Base-by-base conservation (phyloP, 2,329 filamentous ascomycete species). In the Knufia petricola region DNA sequence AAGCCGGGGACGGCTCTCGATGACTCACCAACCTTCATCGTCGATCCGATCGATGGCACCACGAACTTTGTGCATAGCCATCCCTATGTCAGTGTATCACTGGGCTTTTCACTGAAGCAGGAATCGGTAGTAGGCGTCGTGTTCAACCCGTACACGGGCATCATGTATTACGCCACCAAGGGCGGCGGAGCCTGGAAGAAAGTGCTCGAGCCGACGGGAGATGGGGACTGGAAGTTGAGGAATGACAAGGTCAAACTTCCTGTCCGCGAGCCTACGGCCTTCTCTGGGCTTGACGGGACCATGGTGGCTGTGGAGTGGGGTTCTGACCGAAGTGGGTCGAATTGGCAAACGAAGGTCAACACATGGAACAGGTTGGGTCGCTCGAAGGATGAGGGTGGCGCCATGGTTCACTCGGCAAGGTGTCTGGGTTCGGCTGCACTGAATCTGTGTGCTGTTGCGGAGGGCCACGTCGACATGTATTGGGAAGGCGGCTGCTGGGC, bases 401-500 rank as follows among this genome's bases (percentile, higher is more conserved):
- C 74, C 0, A 81, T 82, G 77, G 78, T 81, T 40, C 77, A 81
- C 55, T 72, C 73, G 1, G 66, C 81, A 49, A 65, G 79, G 9
- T 73, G 69, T 20, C 62, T 79, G 50, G 78, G 79, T 1, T 73
- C 68, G 6, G 78, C 78, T n/a, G 78, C 78, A 10, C 60, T 82
- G 56, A 81, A 81, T 59, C 61, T 81, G 12, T 82, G 79, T 58
- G 70, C 64, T 4, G 77, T 82, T 21, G 79, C 78, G 3, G 67
- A 69, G 30, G 78, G 78, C 0, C 66, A 67, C 19, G 50, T 81
- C 44, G 78, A 82, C 63, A 58, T 77, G n/a, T 81, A 81, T 52
- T 82, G 79, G 78, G 79, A 82, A 58, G 77, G 74, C 2, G 79
- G 79, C 0, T 80, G 76, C 58, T 82, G 77, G 78, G 76, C 76